Percentiles rank a stretch among this genome's conserved stretches.
Conservation (phyloP, 441 rosid species). For the Gossypium davidsonii region DNA sequence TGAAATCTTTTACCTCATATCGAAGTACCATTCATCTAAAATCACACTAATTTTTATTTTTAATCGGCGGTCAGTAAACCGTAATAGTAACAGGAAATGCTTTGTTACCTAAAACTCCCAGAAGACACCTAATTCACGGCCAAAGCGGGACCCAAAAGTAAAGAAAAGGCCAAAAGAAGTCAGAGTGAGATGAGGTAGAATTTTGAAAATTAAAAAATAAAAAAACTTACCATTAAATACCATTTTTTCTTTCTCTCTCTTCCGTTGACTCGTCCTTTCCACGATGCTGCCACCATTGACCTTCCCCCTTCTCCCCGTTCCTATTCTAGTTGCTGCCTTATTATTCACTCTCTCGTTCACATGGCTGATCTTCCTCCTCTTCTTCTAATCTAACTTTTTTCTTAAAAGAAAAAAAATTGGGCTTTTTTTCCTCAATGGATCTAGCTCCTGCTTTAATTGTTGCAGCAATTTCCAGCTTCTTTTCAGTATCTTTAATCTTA, state of each 20-base stretch:
- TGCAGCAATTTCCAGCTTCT: conserved; percentile 33
- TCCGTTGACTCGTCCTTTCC: background rate
- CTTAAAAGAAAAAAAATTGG: background rate
- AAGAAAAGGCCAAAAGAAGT: no score
- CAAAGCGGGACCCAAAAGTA: no score
- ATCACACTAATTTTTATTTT: no score
- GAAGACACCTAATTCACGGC: no score
- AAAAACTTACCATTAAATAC: no score
- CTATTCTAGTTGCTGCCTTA: background rate
- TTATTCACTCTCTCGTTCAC: background rate
- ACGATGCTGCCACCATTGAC: background rate
- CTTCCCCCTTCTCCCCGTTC: background rate
- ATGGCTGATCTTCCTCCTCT: background rate
- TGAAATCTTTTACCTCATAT: no score
- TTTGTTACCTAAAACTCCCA: no score
- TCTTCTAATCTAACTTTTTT: background rate
- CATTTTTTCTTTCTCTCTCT: background rate
- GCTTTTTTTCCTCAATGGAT: conserved; percentile 19
- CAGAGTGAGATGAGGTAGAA: no score
- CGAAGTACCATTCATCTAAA: no score
- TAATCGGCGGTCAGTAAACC: no score
- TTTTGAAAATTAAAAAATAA: no score
- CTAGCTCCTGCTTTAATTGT: background rate
- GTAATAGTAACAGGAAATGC: no score
- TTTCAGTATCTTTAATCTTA: conserved; percentile 27